Percentiles rank a stretch among this genome's conserved stretches.
Evolutionary conservation across 352 stramenopile species (phyloP).

Genomic region (Phytophthora capsici): DNA sequence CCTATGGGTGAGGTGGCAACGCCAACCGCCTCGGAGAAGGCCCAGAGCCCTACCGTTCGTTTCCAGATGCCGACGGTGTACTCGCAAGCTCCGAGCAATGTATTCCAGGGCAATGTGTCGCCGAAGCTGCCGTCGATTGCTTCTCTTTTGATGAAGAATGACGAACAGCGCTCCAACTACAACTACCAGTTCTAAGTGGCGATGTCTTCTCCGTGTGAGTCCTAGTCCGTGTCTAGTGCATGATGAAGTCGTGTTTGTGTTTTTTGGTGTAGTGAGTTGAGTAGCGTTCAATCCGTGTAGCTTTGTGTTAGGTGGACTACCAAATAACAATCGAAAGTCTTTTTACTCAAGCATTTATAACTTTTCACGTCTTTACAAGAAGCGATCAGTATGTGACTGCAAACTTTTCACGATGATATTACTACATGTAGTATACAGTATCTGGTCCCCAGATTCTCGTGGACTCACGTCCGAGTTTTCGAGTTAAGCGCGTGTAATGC

Average conservation of each 20-base stretch:
- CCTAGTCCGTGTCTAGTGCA: conserved; percentile 15
- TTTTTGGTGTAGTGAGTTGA: conserved; percentile 25
- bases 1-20: conserved; percentile 50
- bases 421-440: too few species aligned
- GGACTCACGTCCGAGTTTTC: too few species aligned
- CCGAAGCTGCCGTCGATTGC: conserved; percentile 66
- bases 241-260: conserved; percentile 9
- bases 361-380: neutral
- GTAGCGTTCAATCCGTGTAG: conserved; percentile 6
- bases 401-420: neutral
- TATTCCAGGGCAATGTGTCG: conserved; percentile 30
- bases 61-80: conserved; percentile 36
- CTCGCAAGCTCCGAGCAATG: conserved; percentile 15
- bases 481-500: too few species aligned
- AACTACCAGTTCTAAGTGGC: conserved; percentile 40
- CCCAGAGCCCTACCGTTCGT: conserved; percentile 7
- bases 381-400: neutral
- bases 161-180: conserved; percentile 26
- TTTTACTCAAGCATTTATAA: conserved; percentile 19
- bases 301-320: conserved; percentile 32
- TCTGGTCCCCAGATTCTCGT: too few species aligned
- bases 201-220: conserved; percentile 15
- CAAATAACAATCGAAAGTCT: conserved; percentile 22
- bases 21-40: conserved; percentile 25
- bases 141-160: conserved; percentile 53